Percentiles rank a stretch among this genome's conserved stretches.
These are phyloP conservation scores for Tetrastigma voinierianum DNA, from an alignment of 164 flowering plant genomes.

Conservation along the genomic window DNA sequence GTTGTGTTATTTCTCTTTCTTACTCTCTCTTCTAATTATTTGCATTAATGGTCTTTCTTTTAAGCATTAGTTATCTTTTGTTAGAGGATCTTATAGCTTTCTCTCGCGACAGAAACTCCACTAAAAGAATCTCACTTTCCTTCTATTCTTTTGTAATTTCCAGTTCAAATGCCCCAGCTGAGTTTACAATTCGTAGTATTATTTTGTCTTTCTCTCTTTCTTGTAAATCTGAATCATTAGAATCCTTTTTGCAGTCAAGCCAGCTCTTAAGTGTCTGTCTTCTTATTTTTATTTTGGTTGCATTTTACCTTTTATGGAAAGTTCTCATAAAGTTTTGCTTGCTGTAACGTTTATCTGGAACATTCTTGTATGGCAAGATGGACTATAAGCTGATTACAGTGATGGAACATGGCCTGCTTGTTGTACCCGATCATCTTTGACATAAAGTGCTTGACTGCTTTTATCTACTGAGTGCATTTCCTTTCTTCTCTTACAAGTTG, in stretches of 20 bases:
- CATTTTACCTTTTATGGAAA: neutral
- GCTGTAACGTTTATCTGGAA: neutral
- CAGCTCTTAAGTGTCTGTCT: neutral
- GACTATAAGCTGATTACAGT: constrained; percentile 78
- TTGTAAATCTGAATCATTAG: neutral
- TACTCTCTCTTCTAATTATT: neutral
- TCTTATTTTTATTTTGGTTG: neutral
- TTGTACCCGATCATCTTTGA: constrained; percentile 50
- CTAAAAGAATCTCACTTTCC: neutral
- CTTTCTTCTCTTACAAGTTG: neutral
- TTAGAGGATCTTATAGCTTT: neutral
- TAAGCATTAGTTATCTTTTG: neutral
- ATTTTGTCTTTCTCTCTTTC: neutral
- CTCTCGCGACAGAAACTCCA: neutral
- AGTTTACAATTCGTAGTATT: constrained; percentile 61
- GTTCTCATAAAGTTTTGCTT: neutral
- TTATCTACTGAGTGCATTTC: neutral
- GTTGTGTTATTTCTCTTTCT: neutral
- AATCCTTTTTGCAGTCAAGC: neutral
- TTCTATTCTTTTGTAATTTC: constrained; percentile 2
- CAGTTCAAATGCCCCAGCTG: constrained; percentile 46
- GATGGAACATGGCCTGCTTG: constrained; percentile 90
- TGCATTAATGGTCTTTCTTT: neutral
- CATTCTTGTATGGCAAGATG: constrained; percentile 45
- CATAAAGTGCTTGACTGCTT: constrained; percentile 32